phyloP scores from a whole-genome alignment of 768 basidiomycete genomes.

The Tulasnella sp. region DNA sequence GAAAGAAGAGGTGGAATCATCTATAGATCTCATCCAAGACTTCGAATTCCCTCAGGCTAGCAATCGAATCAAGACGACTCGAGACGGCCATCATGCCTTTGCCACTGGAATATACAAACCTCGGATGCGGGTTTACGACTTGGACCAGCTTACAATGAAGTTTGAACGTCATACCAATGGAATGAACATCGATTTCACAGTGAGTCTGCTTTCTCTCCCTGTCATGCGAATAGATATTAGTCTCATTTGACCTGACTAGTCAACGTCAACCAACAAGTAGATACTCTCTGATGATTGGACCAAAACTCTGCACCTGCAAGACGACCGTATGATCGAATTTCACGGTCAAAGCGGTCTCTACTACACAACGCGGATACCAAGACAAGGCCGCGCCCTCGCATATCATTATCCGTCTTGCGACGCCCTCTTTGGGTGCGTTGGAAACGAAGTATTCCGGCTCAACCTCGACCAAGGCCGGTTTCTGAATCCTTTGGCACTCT shows the following conservation, averaged over 20 bases:
- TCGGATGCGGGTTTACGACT: constrained; percentile 90
- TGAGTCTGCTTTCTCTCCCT: constrained; percentile 50
- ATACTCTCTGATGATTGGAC: constrained; percentile 98
- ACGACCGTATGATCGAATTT: constrained; percentile 85
- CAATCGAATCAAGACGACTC: constrained; percentile 79
- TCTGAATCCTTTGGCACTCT: constrained; percentile 63
- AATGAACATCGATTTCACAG: constrained; percentile 96
- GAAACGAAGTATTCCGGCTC: constrained; percentile 80
- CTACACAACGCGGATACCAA: constrained; percentile 87
- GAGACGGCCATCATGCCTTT: constrained; percentile 84
- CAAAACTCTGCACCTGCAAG: constrained; percentile 92
- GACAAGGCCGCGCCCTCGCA: constrained; percentile 80
- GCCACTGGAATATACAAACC: constrained; percentile 98
- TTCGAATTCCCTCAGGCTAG: constrained; percentile 97
- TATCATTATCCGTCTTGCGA: constrained; percentile 95
- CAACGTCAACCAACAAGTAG: constrained; percentile 31
- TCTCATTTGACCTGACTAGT: not conserved
- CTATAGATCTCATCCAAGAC: constrained; percentile 85
- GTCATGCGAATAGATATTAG: not conserved
- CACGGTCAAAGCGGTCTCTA: constrained; percentile 92
- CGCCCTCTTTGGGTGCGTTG: constrained; percentile 71
- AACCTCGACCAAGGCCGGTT: constrained; percentile 94
- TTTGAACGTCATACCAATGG: constrained; percentile 93
- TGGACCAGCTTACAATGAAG: constrained; percentile 84
- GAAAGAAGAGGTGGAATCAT: constrained; percentile 68